Conservation (phyloP, 805 yeast species). For the Cyberlindnera galapagoensis region DNA sequence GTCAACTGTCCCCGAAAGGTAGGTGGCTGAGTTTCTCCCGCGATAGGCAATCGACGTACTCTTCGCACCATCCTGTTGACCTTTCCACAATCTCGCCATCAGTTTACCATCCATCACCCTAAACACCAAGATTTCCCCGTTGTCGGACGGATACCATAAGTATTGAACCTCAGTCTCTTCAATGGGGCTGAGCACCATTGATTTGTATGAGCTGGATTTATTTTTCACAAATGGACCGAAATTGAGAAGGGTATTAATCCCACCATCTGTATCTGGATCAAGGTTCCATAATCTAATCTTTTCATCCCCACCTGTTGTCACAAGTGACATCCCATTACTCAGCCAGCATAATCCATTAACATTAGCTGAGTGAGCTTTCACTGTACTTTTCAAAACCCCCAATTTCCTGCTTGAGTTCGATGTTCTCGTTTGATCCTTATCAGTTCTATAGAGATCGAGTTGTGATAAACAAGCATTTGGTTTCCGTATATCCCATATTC, state of each 20-base stretch:
- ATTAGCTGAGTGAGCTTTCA: conserved; percentile 66
- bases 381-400: conserved; percentile 16
- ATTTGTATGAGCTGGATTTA: conserved; percentile 31
- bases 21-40: conserved; percentile 38
- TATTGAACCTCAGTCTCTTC: conserved; percentile 50
- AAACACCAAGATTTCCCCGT: conserved; percentile 59
- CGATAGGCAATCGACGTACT: conserved; percentile 48
- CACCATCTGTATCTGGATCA: conserved; percentile 38
- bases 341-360: conserved; percentile 80
- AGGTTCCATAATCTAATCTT: conserved; percentile 76
- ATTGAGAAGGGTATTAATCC: conserved; percentile 55
- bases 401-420: conserved; percentile 18
- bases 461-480: conserved; percentile 57
- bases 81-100: conserved; percentile 46
- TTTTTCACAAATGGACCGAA: conserved; percentile 77
- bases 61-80: conserved; percentile 33
- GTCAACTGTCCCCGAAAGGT: conserved; percentile 57
- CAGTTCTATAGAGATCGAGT: conserved; percentile 50
- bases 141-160: conserved; percentile 68
- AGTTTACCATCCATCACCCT: conserved; percentile 57
- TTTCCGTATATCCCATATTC: conserved; percentile 81
- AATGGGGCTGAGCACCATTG: conserved; percentile 29
- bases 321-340: conserved; percentile 52
- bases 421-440: conserved; percentile 16
- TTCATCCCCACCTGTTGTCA: conserved; percentile 76